Conservation (phyloP, 1,284 basidiomycete species). For the Schizophyllum commune region DNA sequence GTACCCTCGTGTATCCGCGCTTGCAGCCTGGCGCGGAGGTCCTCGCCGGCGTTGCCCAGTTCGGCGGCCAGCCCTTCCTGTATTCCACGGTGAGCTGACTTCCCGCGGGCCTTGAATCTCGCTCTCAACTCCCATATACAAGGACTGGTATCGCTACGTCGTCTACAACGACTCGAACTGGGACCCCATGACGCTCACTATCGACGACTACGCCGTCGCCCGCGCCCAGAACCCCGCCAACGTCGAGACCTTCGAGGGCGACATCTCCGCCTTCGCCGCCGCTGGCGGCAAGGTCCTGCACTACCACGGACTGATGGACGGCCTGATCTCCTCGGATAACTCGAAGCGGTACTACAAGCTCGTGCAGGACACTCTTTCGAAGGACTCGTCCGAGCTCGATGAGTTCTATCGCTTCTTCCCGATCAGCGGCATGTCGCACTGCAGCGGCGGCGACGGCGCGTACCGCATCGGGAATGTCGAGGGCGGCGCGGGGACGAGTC, state of each 20-base stretch:
- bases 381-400: constrained; percentile 16
- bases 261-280: constrained; percentile 15
- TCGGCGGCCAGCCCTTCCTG: background rate
- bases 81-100: background rate
- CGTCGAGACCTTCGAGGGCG: constrained; percentile 10
- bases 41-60: background rate
- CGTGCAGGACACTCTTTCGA: constrained; percentile 13
- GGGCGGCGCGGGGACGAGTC: background rate
- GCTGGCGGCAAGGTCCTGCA: constrained; percentile 17
- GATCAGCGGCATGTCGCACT: constrained; percentile 35
- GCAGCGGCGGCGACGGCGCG: constrained; percentile 12
- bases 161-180: constrained; percentile 6
- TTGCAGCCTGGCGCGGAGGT: constrained; percentile 12
- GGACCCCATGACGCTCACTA: constrained; percentile 3
- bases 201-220: background rate
- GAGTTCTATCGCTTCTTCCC: constrained; percentile 33
- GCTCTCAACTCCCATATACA: no score
- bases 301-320: constrained; percentile 21
- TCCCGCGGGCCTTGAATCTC: background rate
- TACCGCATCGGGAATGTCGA: constrained; percentile 5
- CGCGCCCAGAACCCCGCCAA: constrained; percentile 12
- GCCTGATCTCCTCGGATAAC: constrained; percentile 27
- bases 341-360: constrained; percentile 27
- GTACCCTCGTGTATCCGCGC: constrained; percentile 22
- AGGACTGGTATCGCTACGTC: constrained; percentile 11